Percentiles rank a stretch among this genome's conserved stretches.
Evolutionary conservation across 257 asterid species (phyloP).

Genomic region (Euphrasia confusa): DNA sequence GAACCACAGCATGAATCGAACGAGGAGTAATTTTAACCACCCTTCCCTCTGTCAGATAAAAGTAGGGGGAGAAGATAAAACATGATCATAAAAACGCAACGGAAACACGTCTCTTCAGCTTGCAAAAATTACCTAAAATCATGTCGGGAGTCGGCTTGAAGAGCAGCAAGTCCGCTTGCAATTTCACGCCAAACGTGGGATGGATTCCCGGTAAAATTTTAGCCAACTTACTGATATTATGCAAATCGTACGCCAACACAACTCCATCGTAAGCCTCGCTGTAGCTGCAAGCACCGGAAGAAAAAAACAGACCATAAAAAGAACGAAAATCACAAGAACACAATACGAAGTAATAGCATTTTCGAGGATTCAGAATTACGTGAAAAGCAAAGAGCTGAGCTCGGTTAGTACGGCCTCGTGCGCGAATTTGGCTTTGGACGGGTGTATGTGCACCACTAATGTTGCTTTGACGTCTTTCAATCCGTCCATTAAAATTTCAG

Average conservation of each 20-base stretch:
- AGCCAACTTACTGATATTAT: constrained; percentile 36
- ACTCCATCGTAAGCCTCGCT: constrained; percentile 72
- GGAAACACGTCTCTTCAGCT: no score
- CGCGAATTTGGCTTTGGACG: constrained; percentile 51
- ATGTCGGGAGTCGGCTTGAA: constrained; percentile 66
- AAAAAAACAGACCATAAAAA: background rate
- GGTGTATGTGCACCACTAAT: constrained; percentile 54
- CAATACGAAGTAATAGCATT: no score
- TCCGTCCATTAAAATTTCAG: constrained; percentile 44
- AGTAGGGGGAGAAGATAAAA: background rate
- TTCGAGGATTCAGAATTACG: constrained; percentile 45
- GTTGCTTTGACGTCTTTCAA: constrained; percentile 51
- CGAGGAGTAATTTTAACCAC: constrained; percentile 58
- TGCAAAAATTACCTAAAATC: constrained; percentile 48
- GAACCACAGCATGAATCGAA: constrained; percentile 65
- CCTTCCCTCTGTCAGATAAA: constrained; percentile 58
- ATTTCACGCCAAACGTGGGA: constrained; percentile 56
- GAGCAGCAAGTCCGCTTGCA: constrained; percentile 52
- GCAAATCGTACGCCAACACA: constrained; percentile 70
- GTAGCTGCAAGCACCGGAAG: constrained; percentile 40
- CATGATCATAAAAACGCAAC: background rate
- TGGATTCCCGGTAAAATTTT: constrained; percentile 62
- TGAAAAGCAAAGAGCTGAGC: constrained; percentile 33
- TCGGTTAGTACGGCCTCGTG: constrained; percentile 49
- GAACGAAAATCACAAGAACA: background rate